Base-by-base conservation (phyloP, 2,329 filamentous ascomycete species). In the Pseudogymnoascus sp. region DNA sequence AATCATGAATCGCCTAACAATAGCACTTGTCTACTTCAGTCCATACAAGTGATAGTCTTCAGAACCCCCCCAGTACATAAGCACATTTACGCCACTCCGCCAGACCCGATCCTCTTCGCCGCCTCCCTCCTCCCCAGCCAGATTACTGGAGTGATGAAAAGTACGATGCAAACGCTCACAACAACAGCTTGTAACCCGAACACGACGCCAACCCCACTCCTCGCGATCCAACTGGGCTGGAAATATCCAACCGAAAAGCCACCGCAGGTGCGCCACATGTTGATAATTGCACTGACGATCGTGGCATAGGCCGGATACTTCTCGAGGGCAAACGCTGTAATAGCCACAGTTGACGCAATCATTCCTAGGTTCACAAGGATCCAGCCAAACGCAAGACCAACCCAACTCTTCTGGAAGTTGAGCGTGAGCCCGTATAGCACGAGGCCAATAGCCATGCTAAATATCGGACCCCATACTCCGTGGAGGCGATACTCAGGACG, bases 241-340 rank as follows among this genome's bases (percentile, higher is more conserved):
- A 54, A 54, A 16, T 54, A 54, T 20, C 67, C 71, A 18, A 75
- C 72, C 0, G 71, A 68, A 36, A 74, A 74, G 1, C 73, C 73
- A n/a, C 73, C 72, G 9, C 70, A 70, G 3, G 72, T 74, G 6
- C 73, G 70, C 73, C 73, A 74, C 66, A 73, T 72, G 60, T 75
- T 75, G 58, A 75, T 65, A 25, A 74, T 74, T 2, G 72, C 71
- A 1, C 69, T 70, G 35, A 74, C 73, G 4, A 67, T 65, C 1
- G 73, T 72, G 1, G 73, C 65, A 41, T 73, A 69, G 2, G 66
- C 62, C 4, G 73, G 73, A 59, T 73, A 74, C 54, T 72, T 73
- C 25, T 75, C 73, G 2, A 75, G 67, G 1, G 66, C 69, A 62
- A 72, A 74, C 14, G 73, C 68, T 0, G 72, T 73, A n/a, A 75